Conservation (phyloP, 106 monocot species). For the Acanthochlamys bracteata region DNA sequence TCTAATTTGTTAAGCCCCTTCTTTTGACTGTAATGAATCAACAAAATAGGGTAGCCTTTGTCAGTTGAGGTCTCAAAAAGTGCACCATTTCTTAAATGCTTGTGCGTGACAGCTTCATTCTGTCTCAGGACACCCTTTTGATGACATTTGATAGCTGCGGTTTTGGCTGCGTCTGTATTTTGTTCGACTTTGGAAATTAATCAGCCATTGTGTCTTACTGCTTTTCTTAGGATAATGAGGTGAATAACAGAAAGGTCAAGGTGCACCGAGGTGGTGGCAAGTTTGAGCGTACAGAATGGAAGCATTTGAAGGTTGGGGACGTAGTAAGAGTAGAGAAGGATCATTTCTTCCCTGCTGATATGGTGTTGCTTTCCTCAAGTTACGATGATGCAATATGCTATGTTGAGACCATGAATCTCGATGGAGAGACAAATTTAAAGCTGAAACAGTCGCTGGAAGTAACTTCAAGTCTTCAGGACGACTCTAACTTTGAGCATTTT, state of each 20-base stretch:
- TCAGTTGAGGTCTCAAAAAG: too few relatives aligned
- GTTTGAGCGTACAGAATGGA: constrained; percentile 64
- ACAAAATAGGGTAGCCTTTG: too few relatives aligned
- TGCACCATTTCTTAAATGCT: too few relatives aligned
- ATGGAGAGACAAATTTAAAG: constrained; percentile 93
- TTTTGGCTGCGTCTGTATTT: too few relatives aligned
- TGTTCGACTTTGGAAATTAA: neutral
- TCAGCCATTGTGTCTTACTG: neutral
- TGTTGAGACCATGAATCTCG: constrained; percentile 97
- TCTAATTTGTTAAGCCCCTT: too few relatives aligned
- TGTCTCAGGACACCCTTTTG: too few relatives aligned
- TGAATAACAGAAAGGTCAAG: constrained; percentile 71
- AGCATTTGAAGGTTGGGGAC: constrained; percentile 71
- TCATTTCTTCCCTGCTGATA: constrained; percentile 79
- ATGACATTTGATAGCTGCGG: too few relatives aligned
- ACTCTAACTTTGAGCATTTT: constrained; percentile 44
- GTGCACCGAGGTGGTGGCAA: constrained; percentile 43
- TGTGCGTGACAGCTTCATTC: too few relatives aligned
- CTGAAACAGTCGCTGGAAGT: constrained; percentile 69
- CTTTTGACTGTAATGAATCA: too few relatives aligned
- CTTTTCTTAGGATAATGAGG: constrained; percentile 53
- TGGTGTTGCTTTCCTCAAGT: constrained; percentile 77
- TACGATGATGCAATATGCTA: constrained; percentile 90
- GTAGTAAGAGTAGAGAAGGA: constrained; percentile 87
- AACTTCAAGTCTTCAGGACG: constrained; percentile 56